Evolutionary conservation across 371 early-diverging fungal species (phyloP), one percentile per base, ranked within the genome.

Genomic region (Actinomucor elegans): DNA sequence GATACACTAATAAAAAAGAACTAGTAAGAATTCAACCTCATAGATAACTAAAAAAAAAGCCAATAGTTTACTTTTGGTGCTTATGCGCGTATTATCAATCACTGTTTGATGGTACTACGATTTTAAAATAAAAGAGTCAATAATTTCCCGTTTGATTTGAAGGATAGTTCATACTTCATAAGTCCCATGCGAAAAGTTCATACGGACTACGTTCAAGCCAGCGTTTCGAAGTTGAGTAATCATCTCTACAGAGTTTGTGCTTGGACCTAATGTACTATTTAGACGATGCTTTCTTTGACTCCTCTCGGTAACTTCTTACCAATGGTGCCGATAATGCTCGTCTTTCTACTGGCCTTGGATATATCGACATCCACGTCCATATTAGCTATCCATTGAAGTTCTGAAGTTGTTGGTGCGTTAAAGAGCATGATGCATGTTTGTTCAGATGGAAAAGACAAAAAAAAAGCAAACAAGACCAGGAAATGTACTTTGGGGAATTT

Each of bases 141-240:
- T n/a, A 43, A 15, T 28, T 15, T 4, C 34, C 21, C 14, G 9
- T 35, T 42, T 9, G 7, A 40, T 40, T 70, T n/a, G n/a, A n/a
- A n/a, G n/a, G n/a, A n/a, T n/a, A n/a, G n/a, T n/a, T n/a, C n/a
- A n/a, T n/a, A 86, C 87, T 65, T 94, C 96, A 71, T 97, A 89
- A 46, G 88, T 83, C 26, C 97, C 97, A 75, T 97, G 97, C 27
- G 94, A 94, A 66, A 97, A 96, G 84, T 78, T 74, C 91, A 92
- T 89, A 55, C 99, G 90, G 38, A 90, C 93, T 52, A 99, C 90
- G 73, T 92, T 95, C 86, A 99, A 90, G 41, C 99, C 99, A 5
- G 92, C 91, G 57, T 91, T 81, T 60, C 92, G 84, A 54, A 97
- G 81, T 67, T 89, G 81, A 29, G 82, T 84, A 38, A 97, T 76